Percentiles rank a stretch among this genome's conserved stretches.
Evolutionary conservation across 2,329 filamentous ascomycete genomes (phyloP).

Genomic region (Dothistroma pini): DNA sequence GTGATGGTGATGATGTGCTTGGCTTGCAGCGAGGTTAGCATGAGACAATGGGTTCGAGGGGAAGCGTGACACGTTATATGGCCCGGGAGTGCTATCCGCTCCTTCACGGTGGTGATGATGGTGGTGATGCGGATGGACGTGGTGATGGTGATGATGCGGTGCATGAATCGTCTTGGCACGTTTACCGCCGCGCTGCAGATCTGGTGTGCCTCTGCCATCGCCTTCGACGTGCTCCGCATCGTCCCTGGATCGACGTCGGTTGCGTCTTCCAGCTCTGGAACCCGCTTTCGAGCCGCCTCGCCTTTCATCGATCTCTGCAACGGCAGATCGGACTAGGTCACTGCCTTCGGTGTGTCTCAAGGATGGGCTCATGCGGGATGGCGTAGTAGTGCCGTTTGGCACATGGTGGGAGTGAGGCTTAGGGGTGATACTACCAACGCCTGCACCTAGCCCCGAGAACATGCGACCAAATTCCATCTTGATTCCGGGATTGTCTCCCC

Average conservation of each 20-base stretch:
- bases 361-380: constrained; percentile 40
- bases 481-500: constrained; percentile 74
- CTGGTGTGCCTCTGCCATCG: constrained; percentile 35
- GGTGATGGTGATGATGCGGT: constrained; percentile 56
- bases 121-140: constrained; percentile 50
- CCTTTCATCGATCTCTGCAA: constrained; percentile 34
- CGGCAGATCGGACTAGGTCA: constrained; percentile 26
- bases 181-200: constrained; percentile 61
- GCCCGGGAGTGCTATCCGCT: constrained; percentile 28
- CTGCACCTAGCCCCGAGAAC: constrained; percentile 86
- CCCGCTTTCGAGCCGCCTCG: constrained; percentile 42
- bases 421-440: constrained; percentile 54
- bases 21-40: constrained; percentile 16
- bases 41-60: constrained; percentile 16
- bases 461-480: constrained; percentile 94
- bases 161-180: constrained; percentile 51
- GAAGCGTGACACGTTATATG: constrained; percentile 34
- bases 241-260: constrained; percentile 68
- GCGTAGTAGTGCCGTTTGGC: constrained; percentile 53
- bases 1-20: constrained; percentile 32
- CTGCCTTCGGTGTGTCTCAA: constrained; percentile 29
- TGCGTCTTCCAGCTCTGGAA: constrained; percentile 48
- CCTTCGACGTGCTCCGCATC: constrained; percentile 62
- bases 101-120: constrained; percentile 34
- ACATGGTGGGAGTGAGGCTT: constrained; percentile 39